Evolutionary conservation across 2,329 filamentous ascomycete species (phyloP).

Genomic region (Tetracladium maxilliforme): DNA sequence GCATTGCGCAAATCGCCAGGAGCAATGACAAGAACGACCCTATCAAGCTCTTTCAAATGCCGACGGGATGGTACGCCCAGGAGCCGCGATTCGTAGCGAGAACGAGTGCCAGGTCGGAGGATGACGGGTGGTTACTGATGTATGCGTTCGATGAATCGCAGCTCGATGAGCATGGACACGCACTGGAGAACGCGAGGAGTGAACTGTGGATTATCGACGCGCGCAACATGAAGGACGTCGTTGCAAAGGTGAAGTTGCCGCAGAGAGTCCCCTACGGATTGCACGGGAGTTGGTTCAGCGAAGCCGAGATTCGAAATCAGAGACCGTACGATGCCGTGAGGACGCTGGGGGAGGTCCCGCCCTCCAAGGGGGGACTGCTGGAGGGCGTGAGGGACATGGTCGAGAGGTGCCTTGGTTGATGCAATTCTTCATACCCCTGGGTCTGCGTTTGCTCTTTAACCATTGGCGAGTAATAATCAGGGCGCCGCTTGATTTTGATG

Average conservation of each 20-base stretch:
- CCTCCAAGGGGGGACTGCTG: no score
- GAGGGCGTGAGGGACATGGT: no score
- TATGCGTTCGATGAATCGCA: conserved; percentile 59
- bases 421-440: no score
- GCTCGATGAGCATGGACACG: conserved; percentile 22
- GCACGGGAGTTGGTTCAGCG: conserved; percentile 46
- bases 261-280: conserved; percentile 57
- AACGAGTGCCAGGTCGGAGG: conserved; percentile 27
- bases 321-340: conserved; percentile 8
- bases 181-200: conserved; percentile 27
- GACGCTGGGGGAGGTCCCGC: background rate
- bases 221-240: conserved; percentile 41
- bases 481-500: no score
- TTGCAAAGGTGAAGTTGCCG: conserved; percentile 42
- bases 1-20: conserved; percentile 33
- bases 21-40: conserved; percentile 31
- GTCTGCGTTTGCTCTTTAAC: no score
- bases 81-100: conserved; percentile 51
- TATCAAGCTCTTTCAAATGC: conserved; percentile 47
- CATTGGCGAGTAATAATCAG: no score
- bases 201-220: conserved; percentile 60
- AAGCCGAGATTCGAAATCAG: conserved; percentile 34
- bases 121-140: conserved; percentile 52
- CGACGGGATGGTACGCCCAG: conserved; percentile 46
- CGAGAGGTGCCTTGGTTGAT: no score